Evolutionary conservation across 139 green algal genomes (phyloP).

Genomic region (Picochlorum costavermella): DNA sequence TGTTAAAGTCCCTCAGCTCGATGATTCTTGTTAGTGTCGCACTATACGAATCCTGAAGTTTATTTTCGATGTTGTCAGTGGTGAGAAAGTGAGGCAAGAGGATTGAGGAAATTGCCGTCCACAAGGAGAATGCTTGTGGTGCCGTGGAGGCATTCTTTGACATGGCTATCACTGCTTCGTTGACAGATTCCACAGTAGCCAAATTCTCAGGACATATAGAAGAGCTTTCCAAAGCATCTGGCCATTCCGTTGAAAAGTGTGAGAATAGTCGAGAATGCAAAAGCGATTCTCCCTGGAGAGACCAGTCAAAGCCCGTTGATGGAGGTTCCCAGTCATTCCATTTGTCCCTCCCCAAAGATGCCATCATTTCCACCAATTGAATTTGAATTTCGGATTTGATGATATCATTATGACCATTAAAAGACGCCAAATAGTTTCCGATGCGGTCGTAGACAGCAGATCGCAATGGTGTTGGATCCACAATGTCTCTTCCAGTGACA

Average conservation of each 20-base stretch:
- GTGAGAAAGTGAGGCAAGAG: neutral
- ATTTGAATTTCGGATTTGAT: slow-evolving; percentile 6
- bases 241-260: neutral
- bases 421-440: neutral
- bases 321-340: slow-evolving; percentile 20
- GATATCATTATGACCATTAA: neutral
- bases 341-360: slow-evolving; percentile 11
- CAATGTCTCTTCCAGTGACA: neutral
- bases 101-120: neutral
- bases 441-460: too few species aligned
- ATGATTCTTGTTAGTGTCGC: too few species aligned
- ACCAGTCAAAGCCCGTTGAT: neutral
- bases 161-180: slow-evolving; percentile 6
- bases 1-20: too few species aligned
- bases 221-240: neutral
- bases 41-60: too few species aligned
- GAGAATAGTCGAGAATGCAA: neutral
- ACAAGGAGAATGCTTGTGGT: neutral
- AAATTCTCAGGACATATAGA: slow-evolving; percentile 12
- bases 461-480: too few species aligned
- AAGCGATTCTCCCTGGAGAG: slow-evolving; percentile 7
- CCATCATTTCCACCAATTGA: slow-evolving; percentile 26
- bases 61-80: neutral
- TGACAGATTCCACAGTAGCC: neutral
- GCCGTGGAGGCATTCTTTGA: slow-evolving; percentile 1